A percentile compares a stretch with the other conserved stretches of the same genome.
These are phyloP conservation scores for Chrysochromulina parva DNA, from an alignment of 78 protist genomes.

Conservation along the genomic window DNA sequence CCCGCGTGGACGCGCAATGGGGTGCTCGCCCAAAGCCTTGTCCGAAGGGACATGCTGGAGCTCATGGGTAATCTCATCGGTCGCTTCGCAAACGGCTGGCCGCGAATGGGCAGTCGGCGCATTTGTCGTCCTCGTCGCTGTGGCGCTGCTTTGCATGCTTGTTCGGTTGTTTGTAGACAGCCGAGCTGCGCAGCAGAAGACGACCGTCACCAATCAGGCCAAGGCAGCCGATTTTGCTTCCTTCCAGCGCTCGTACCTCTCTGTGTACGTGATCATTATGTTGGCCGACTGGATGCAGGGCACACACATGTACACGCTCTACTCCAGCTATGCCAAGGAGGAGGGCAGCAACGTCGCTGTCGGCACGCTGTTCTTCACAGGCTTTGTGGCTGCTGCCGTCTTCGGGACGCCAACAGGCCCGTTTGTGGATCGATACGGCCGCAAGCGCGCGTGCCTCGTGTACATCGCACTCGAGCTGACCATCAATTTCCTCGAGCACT, in stretches of 20 bases:
- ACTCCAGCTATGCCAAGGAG: neutral
- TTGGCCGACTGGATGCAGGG: slow-evolving; percentile 8
- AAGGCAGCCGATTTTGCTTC: neutral
- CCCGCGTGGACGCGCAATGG: too few species aligned
- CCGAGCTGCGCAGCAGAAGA: too few species aligned
- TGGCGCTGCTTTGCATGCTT: too few species aligned
- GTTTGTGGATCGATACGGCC: neutral
- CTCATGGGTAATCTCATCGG: too few species aligned
- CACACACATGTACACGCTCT: neutral
- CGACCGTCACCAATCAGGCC: too few species aligned
- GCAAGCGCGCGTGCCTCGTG: neutral
- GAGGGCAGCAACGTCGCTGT: neutral
- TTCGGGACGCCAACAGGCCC: neutral
- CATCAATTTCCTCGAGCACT: neutral
- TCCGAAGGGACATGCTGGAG: too few species aligned
- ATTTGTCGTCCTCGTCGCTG: too few species aligned
- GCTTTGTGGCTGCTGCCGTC: neutral
- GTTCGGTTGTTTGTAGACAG: too few species aligned
- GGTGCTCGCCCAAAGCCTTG: too few species aligned
- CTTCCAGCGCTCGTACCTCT: neutral
- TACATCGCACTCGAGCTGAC: neutral
- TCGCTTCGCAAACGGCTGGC: too few species aligned
- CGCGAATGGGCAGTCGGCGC: too few species aligned
- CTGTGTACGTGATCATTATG: neutral
- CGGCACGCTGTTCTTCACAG: neutral